Evolutionary conservation across 352 stramenopile species (phyloP).

Genomic region (Phytophthora foliorum): DNA sequence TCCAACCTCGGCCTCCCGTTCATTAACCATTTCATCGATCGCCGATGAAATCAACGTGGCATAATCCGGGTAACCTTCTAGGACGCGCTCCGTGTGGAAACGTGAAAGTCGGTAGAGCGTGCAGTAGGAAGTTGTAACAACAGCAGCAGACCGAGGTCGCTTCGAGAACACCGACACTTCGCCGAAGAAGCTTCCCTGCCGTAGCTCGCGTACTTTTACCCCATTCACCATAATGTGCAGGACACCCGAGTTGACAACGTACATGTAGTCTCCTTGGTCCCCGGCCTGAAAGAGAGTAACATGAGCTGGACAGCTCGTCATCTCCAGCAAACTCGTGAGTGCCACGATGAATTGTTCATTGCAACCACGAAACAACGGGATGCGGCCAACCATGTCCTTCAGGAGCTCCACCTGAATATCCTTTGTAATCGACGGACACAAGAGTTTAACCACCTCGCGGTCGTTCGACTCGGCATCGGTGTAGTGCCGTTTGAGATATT

Average conservation of each 20-base stretch:
- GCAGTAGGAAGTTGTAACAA: conserved; percentile 68
- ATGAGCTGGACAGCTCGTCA: conserved; percentile 65
- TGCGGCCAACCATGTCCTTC: conserved; percentile 61
- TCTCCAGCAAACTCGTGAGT: conserved; percentile 73
- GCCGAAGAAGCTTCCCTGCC: conserved; percentile 74
- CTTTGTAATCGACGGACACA: conserved; percentile 81
- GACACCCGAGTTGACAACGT: conserved; percentile 71
- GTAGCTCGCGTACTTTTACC: conserved; percentile 70
- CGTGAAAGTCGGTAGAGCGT: conserved; percentile 73
- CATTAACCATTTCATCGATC: conserved; percentile 61
- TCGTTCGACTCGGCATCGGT: conserved; percentile 77
- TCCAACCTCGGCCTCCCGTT: conserved; percentile 26
- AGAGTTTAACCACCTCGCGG: conserved; percentile 63
- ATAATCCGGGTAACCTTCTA: conserved; percentile 71
- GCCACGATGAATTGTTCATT: conserved; percentile 70
- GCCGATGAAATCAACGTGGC: conserved; percentile 48
- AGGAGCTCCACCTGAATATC: conserved; percentile 81
- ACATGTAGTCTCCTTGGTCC: conserved; percentile 78
- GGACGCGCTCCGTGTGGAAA: conserved; percentile 68
- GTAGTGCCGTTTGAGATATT: conserved; percentile 76
- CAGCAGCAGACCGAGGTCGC: conserved; percentile 61
- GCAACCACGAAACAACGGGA: conserved; percentile 74
- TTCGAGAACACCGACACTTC: conserved; percentile 80
- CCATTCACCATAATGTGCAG: conserved; percentile 70
- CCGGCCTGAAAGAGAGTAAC: conserved; percentile 63